Conservation (phyloP, 2,329 filamentous ascomycete species). For the Phoma sp. region DNA sequence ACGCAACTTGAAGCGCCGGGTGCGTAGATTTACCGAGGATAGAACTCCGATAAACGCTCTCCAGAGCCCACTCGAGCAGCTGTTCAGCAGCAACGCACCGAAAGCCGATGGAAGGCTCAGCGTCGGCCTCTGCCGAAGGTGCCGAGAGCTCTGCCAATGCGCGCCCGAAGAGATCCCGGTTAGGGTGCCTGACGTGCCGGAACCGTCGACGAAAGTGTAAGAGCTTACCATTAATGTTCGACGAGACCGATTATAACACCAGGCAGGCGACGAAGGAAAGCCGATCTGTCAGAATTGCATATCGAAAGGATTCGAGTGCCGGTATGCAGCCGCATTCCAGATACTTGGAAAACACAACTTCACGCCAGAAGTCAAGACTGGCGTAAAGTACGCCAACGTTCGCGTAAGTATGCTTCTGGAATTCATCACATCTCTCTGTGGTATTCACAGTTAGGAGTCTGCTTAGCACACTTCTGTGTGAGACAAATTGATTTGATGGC, state of each 20-base stretch:
- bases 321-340: constrained; percentile 57
- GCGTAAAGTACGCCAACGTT: constrained; percentile 24
- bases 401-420: constrained; percentile 10
- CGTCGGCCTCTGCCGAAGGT: constrained; percentile 5
- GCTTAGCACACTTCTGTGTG: no score
- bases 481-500: no score
- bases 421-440: background rate
- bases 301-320: constrained; percentile 57
- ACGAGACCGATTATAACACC: background rate
- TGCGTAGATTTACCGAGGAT: constrained; percentile 29
- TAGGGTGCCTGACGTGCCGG: constrained; percentile 60
- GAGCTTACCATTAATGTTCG: constrained; percentile 18
- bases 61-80: background rate
- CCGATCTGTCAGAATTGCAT: constrained; percentile 59
- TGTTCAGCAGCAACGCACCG: background rate
- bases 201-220: constrained; percentile 59
- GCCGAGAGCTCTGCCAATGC: constrained; percentile 13
- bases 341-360: constrained; percentile 60
- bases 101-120: constrained; percentile 19
- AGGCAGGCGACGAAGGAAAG: constrained; percentile 60
- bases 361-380: constrained; percentile 44
- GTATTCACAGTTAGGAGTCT: background rate
- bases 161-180: constrained; percentile 40
- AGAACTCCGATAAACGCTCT: constrained; percentile 4
- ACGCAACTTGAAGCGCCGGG: constrained; percentile 7